Evolutionary conservation across 495 filamentous ascomycete genomes (phyloP).

Genomic region (Barbatosphaeria neglecta): DNA sequence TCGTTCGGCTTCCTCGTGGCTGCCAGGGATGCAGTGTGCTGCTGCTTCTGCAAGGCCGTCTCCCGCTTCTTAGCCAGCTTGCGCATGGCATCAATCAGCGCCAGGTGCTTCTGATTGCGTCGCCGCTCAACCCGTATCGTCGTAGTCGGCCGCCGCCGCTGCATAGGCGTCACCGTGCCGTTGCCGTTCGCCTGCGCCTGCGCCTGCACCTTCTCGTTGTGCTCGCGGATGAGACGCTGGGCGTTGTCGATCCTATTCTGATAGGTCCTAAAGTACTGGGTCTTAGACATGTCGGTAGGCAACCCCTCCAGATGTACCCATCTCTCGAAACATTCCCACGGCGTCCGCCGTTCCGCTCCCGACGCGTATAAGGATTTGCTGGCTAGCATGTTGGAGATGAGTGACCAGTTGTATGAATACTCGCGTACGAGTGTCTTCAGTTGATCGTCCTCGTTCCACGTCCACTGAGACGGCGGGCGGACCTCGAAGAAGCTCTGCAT

Average conservation of each 20-base stretch:
- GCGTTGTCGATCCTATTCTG: slow-evolving; percentile 70
- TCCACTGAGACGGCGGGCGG: slow-evolving; percentile 81
- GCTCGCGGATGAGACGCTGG: slow-evolving; percentile 49
- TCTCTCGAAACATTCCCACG: slow-evolving; percentile 97
- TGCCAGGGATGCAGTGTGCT: slow-evolving; percentile 59
- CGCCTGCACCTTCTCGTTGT: slow-evolving; percentile 43
- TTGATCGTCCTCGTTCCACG: slow-evolving; percentile 76
- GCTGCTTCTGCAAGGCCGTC: slow-evolving; percentile 70
- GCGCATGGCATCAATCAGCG: slow-evolving; percentile 84
- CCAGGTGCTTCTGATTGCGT: slow-evolving; percentile 72
- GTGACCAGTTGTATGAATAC: slow-evolving; percentile 92
- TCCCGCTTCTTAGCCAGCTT: slow-evolving; percentile 93
- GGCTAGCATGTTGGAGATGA: slow-evolving; percentile 70
- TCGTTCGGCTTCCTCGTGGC: slow-evolving; percentile 64
- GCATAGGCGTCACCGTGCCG: slow-evolving; percentile 44
- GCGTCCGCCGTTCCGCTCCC: slow-evolving; percentile 78
- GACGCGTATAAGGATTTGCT: slow-evolving; percentile 67
- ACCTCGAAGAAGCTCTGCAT: slow-evolving; percentile 79
- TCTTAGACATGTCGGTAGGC: slow-evolving; percentile 84
- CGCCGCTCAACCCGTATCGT: slow-evolving; percentile 74
- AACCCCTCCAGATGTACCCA: slow-evolving; percentile 86
- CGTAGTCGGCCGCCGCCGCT: slow-evolving; percentile 50
- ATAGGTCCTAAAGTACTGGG: slow-evolving; percentile 82
- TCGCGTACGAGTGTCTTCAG: slow-evolving; percentile 75
- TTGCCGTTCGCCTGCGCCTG: slow-evolving; percentile 42